Percentiles rank a stretch among this genome's conserved stretches.
Evolutionary conservation across 2,329 filamentous ascomycete species (phyloP).

Genomic region (Fusarium kyushuense): DNA sequence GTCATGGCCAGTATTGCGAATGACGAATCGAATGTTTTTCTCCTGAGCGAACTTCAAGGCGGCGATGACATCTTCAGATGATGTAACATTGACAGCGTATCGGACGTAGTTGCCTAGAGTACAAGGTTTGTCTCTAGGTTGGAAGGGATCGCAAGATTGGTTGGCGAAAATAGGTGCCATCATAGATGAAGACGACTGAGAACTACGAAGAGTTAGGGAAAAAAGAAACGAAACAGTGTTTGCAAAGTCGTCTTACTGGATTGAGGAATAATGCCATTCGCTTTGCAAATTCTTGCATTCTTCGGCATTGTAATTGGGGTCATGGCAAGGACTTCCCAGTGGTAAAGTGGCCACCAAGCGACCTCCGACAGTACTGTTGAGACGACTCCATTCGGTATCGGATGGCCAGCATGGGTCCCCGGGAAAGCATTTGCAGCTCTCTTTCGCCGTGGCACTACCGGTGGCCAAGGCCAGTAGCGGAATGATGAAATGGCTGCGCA

Average conservation of each 20-base stretch:
- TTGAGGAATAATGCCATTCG: constrained; percentile 59
- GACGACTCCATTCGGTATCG: constrained; percentile 55
- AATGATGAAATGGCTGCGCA: background rate
- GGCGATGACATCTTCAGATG: constrained; percentile 48
- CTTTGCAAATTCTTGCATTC: constrained; percentile 57
- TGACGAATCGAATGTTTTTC: constrained; percentile 61
- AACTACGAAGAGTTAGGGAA: constrained; percentile 1
- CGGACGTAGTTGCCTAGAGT: constrained; percentile 58
- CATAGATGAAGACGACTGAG: constrained; percentile 39
- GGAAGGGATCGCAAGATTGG: constrained; percentile 56
- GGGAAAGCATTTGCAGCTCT: constrained; percentile 49
- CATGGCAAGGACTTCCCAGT: constrained; percentile 63
- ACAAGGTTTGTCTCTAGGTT: constrained; percentile 51
- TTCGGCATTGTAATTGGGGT: constrained; percentile 58
- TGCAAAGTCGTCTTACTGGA: constrained; percentile 54
- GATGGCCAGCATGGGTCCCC: constrained; percentile 66
- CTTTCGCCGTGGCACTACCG: background rate
- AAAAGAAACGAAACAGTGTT: accelerated
- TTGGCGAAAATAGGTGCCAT: constrained; percentile 57
- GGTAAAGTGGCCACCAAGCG: constrained; percentile 64
- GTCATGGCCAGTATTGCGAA: constrained; percentile 66
- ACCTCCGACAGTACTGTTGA: constrained; percentile 65
- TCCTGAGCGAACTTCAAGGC: constrained; percentile 48
- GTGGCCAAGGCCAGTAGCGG: constrained; percentile 5
- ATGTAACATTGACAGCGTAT: constrained; percentile 54